Evolutionary conservation across 148 eudicot species (phyloP).

Genomic region (Camellia sinensis): DNA sequence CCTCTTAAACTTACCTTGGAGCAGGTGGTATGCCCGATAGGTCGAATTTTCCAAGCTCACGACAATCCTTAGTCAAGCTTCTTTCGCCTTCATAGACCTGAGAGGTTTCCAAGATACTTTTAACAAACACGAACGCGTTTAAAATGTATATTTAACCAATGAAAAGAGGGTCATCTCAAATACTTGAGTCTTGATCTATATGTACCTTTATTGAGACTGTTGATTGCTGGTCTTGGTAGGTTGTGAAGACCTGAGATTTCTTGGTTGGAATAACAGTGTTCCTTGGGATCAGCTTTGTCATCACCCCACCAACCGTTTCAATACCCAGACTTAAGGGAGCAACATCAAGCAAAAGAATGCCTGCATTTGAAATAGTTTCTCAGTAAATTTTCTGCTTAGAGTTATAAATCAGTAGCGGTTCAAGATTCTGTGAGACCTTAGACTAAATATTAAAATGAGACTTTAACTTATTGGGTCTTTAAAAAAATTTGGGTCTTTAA

Average conservation of each 20-base stretch:
- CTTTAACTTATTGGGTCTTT: too few relatives aligned
- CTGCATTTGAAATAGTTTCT: slow-evolving; percentile 19
- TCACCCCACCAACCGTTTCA: slow-evolving; percentile 66
- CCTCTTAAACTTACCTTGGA: slow-evolving; percentile 42
- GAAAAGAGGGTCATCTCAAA: neutral
- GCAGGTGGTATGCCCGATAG: slow-evolving; percentile 67
- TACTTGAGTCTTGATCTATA: neutral
- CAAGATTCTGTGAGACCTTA: too few relatives aligned
- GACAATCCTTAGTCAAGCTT: slow-evolving; percentile 57
- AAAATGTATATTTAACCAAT: neutral
- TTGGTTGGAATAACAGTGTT: slow-evolving; percentile 56
- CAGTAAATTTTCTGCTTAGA: neutral
- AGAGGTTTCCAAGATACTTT: neutral
- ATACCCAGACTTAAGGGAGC: slow-evolving; percentile 61
- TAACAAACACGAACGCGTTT: neutral
- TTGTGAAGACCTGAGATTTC: slow-evolving; percentile 53
- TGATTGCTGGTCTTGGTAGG: slow-evolving; percentile 57
- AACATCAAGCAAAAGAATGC: slow-evolving; percentile 50
- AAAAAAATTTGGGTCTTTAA: too few relatives aligned
- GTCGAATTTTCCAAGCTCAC: slow-evolving; percentile 48
- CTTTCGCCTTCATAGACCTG: slow-evolving; percentile 59
- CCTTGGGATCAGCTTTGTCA: slow-evolving; percentile 65
- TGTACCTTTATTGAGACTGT: slow-evolving; percentile 41
- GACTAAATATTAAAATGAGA: too few relatives aligned
- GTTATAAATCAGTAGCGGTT: too few relatives aligned